These are phyloP conservation scores for Lichtheimia corymbifera DNA, from an alignment of 371 early-diverging fungal species.

Conservation along the genomic window DNA sequence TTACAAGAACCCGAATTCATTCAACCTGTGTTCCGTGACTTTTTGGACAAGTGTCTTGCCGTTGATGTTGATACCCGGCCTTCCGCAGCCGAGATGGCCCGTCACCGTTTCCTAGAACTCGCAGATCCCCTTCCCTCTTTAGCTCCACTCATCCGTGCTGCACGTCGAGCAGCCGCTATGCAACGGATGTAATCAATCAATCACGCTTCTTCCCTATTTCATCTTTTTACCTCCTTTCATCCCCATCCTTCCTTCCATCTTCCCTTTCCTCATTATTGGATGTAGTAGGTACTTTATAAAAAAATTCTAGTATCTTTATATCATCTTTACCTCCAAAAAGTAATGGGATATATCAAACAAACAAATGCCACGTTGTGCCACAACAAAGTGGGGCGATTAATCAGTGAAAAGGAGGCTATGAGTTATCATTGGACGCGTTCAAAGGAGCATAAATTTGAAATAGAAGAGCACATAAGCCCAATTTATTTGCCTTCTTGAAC, in stretches of 20 bases:
- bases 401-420: no score
- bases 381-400: no score
- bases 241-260: not conserved
- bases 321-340: no score
- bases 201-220: not conserved
- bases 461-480: no score
- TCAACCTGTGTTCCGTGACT: slow-evolving; percentile 79
- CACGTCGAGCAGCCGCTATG: slow-evolving; percentile 20
- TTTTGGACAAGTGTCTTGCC: slow-evolving; percentile 80
- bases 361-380: no score
- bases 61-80: slow-evolving; percentile 89
- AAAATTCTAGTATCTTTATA: no score
- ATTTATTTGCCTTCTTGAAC: not conserved
- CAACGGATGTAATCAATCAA: slow-evolving; percentile 7
- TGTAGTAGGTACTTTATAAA: no score
- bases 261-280: not conserved
- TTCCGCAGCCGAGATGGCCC: slow-evolving; percentile 75
- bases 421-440: no score
- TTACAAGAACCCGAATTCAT: slow-evolving; percentile 88
- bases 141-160: slow-evolving; percentile 77
- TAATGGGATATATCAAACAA: no score
- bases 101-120: slow-evolving; percentile 86
- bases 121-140: slow-evolving; percentile 88
- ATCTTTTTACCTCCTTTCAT: slow-evolving; percentile 1
- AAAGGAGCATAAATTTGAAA: no score